Conservation (phyloP, 148 eudicot genomes). For the Cornus controversa region DNA sequence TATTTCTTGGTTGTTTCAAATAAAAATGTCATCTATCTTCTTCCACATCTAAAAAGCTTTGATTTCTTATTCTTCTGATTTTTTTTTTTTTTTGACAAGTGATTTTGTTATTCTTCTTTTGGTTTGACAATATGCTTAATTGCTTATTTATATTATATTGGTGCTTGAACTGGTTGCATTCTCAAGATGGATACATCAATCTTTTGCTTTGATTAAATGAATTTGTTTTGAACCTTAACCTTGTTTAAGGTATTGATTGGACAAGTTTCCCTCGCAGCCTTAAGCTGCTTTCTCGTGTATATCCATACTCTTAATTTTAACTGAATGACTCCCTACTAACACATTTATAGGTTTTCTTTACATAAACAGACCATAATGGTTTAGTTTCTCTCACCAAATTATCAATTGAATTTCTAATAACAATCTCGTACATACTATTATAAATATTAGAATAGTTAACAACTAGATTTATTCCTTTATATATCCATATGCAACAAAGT, state of each 20-base stretch:
- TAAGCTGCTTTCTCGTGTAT: neutral
- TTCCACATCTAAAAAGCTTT: neutral
- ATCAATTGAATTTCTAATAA: neutral
- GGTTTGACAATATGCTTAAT: neutral
- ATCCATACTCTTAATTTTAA: neutral
- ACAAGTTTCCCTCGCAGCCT: neutral
- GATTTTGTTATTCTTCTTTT: neutral
- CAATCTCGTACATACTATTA: neutral
- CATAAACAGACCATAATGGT: neutral
- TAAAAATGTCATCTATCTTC: neutral
- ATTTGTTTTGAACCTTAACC: neutral
- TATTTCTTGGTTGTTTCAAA: neutral
- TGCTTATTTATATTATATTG: neutral
- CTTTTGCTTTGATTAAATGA: neutral
- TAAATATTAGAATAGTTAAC: no score
- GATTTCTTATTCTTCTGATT: neutral
- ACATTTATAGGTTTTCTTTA: neutral
- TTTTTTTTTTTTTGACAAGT: no score
- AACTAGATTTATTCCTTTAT: no score
- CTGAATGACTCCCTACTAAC: neutral
- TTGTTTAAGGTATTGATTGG: no score
- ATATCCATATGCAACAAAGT: no score
- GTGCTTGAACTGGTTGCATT: neutral
- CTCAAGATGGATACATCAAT: neutral
- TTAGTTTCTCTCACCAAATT: neutral